Conservation (phyloP, 768 basidiomycete genomes). For the Phaeotremella skinneri region DNA sequence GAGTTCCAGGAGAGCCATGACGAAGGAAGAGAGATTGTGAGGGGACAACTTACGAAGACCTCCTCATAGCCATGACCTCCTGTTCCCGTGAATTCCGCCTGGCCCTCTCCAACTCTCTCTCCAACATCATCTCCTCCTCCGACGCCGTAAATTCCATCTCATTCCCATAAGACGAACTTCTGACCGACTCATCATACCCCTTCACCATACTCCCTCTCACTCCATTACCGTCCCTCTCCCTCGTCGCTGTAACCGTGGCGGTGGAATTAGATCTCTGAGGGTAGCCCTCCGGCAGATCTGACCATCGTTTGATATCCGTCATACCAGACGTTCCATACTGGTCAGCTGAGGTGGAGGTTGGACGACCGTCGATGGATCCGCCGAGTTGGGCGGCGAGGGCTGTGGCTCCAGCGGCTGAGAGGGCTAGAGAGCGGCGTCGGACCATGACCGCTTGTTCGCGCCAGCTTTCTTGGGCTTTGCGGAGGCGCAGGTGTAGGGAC, state of each 20-base stretch:
- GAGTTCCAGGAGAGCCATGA: neutral
- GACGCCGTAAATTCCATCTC: neutral
- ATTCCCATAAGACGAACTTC: neutral
- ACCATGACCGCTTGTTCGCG: conserved; percentile 44
- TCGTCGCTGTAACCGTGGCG: neutral
- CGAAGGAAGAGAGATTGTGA: neutral
- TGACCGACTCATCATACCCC: neutral
- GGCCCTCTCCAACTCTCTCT: conserved; percentile 14
- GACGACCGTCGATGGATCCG: conserved; percentile 13
- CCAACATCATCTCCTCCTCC: conserved; percentile 31
- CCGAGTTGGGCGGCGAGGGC: neutral
- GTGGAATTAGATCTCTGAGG: neutral
- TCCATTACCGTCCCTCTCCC: neutral
- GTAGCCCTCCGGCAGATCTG: neutral
- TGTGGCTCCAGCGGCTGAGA: conserved; percentile 9
- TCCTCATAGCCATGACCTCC: conserved; percentile 22
- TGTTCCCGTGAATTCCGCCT: conserved; percentile 26
- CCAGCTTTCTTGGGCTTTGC: conserved; percentile 34
- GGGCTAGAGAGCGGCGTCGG: conserved; percentile 37
- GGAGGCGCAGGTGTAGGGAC: conserved; percentile 42
- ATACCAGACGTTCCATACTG: neutral
- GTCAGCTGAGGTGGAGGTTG: conserved; percentile 16
- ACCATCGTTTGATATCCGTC: conserved; percentile 8
- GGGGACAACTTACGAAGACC: conserved; percentile 26
- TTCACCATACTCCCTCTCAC: conserved; percentile 25